phyloP scores from a whole-genome alignment of 2,329 filamentous ascomycete genomes.

The Ascochyta clinopodiicola region DNA sequence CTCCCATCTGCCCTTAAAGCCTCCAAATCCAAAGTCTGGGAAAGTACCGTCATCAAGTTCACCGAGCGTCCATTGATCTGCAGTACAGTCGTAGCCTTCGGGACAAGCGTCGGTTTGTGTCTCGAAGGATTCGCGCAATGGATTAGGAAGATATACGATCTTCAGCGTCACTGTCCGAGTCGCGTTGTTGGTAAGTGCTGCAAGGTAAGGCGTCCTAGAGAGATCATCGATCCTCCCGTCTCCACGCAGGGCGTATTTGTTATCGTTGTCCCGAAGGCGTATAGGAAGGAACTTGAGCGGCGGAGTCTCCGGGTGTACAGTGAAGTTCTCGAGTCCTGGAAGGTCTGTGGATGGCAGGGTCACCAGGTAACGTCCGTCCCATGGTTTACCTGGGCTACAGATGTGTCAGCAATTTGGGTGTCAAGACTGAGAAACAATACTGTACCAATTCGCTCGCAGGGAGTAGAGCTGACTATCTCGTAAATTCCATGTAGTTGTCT shows the following conservation, averaged over 20 bases:
- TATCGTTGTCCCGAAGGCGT: slow-evolving; percentile 9
- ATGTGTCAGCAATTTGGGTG: background rate
- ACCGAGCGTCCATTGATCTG: slow-evolving; percentile 20
- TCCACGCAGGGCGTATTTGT: slow-evolving; percentile 24
- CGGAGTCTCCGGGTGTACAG: slow-evolving; percentile 25
- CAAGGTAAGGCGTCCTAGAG: slow-evolving; percentile 19
- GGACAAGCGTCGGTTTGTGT: slow-evolving; percentile 19
- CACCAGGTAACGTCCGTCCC: slow-evolving; percentile 25
- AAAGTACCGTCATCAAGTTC: background rate
- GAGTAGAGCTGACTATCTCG: slow-evolving; percentile 5
- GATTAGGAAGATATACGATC: slow-evolving; percentile 18
- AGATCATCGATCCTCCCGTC: slow-evolving; percentile 16
- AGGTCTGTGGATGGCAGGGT: slow-evolving; percentile 18
- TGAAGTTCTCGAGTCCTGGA: slow-evolving; percentile 37
- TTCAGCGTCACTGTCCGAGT: slow-evolving; percentile 19
- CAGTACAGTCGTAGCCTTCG: slow-evolving; percentile 18
- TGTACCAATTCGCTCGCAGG: slow-evolving; percentile 18
- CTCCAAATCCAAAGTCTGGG: slow-evolving; percentile 17
- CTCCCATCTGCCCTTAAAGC: slow-evolving; percentile 23
- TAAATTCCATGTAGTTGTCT: background rate
- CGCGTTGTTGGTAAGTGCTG: slow-evolving; percentile 20
- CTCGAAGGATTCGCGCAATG: slow-evolving; percentile 9
- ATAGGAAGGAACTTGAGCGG: slow-evolving; percentile 23
- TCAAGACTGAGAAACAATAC: background rate
- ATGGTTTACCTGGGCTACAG: slow-evolving; percentile 22